phyloP scores from a whole-genome alignment of 352 stramenopile species.

The Phytopythium ostracodes region DNA sequence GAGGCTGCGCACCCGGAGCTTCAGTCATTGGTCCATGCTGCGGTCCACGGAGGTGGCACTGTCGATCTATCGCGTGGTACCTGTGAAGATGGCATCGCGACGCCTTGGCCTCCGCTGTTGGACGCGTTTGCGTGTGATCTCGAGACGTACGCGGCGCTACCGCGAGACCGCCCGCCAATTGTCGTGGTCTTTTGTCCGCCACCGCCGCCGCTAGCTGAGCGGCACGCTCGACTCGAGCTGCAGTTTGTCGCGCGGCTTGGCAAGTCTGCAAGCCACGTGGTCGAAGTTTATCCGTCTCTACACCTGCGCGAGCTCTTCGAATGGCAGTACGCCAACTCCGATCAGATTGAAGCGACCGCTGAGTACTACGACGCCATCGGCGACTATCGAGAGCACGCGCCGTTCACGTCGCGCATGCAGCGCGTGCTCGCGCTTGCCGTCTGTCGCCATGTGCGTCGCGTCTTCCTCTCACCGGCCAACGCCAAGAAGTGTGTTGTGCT shows the following conservation, averaged over 20 bases:
- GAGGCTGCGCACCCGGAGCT: conserved; percentile 55
- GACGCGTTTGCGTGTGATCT: conserved; percentile 23
- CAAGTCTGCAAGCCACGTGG: conserved; percentile 17
- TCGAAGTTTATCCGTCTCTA: conserved; percentile 23
- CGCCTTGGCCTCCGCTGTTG: conserved; percentile 5
- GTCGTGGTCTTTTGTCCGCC: conserved; percentile 39
- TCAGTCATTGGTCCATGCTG: not conserved
- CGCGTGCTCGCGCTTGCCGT: conserved; percentile 40
- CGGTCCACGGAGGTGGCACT: not conserved
- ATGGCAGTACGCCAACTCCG: conserved; percentile 12
- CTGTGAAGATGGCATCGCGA: not conserved
- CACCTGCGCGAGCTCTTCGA: conserved; percentile 24
- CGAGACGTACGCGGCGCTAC: conserved; percentile 15
- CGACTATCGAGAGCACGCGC: conserved; percentile 59
- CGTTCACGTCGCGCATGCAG: conserved; percentile 63
- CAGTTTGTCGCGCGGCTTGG: conserved; percentile 14
- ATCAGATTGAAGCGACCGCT: not conserved
- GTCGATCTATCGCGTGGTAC: not conserved
- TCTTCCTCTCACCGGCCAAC: conserved; percentile 24
- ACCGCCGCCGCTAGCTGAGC: conserved; percentile 9
- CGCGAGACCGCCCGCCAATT: conserved; percentile 11
- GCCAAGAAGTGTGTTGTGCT: conserved; percentile 72
- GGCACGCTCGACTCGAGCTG: conserved; percentile 12
- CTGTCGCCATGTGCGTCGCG: conserved; percentile 44
- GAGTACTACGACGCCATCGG: conserved; percentile 41